Base-by-base conservation (phyloP, 2,329 filamentous ascomycete species). In the Pestalotiopsis sp. region DNA sequence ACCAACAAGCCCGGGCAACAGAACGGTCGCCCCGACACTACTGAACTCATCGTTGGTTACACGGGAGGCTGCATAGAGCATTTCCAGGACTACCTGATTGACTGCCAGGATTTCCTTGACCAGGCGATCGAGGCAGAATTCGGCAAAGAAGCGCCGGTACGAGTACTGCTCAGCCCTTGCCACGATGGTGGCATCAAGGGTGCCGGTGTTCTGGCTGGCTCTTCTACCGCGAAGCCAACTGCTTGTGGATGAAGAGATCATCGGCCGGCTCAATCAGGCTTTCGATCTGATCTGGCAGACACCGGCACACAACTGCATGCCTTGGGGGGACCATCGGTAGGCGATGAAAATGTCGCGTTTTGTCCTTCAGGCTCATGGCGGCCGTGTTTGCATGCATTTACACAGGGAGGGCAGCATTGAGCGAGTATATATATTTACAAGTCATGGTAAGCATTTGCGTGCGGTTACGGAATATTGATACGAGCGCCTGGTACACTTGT, bases 21-120 rank as follows among this genome's bases (percentile, higher is more conserved):
- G 17, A 59, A 59, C 17, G 64, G 55, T 55, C n/a, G 17, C n/a
- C 17, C 11, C 20, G 7, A 25, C 7, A 71, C 77, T 69, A 73
- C 81, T 70, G 90, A 93, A 73, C 78, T 95, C 38, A 90, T 93
- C 1, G 91, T 95, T 25, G 93, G 92, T 1, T 95, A 93, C 76
- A 94, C 93, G 0, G 93, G 93, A 39, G 91, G 92, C 6, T 94
- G 92, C 75, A 95, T 95, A 69, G 88, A 90, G n/a, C 89, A 93
- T 74, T 94, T 94, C 74, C 92, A 93, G 62, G 87, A 92, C 73
- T 94, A 93, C 79, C 83, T 93, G 57, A 80, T 83, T 59, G 91
- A 92, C 73, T 93, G 91, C 71, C 92, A 94, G 77, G 75, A 80
- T 14, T 92, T 92, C 75, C 84, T 95, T 64, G 89, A 93, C 73